Base-by-base conservation (phyloP, 345 rosid species). In the Adansonia digitata region DNA sequence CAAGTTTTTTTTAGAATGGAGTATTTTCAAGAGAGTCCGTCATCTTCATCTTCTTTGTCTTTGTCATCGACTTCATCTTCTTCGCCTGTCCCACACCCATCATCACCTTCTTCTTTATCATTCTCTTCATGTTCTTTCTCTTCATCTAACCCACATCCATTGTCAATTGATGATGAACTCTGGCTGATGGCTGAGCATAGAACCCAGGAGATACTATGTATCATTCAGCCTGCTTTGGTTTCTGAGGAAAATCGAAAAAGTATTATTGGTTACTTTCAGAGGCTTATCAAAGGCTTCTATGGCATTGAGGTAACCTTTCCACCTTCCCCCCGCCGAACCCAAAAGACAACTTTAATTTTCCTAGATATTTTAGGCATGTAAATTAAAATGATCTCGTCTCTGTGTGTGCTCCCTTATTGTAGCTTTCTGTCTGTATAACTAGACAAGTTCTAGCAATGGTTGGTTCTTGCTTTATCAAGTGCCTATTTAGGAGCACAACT, bases 101-200 rank as follows among this genome's bases (percentile, higher is more conserved):
- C 62, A 57, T 57, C 62, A 26, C 62, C 62, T 57, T 24, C 35
- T 57, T 57, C 35, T 57, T 57, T 29, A 12, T 57, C 62, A 5
- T 57, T 12, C 4, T 56, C 31, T 27, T 56, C 62, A 24, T 56
- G 13, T 0, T 56, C 62, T 24, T 26, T 81, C 15, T 35, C 77
- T 37, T 78, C 75, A 3, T 80, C 69, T 71, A 80, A 59, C 75
- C 72, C 24, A 6, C 68, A 74, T 40, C 83, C 86, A 39, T 78
- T 88, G 73, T 75, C 84, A 65, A 72, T 88, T 78, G 88, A 87
- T 70, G 52, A 49, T 5, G 95, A 92, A 43, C 83, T 83, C 37
- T 92, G 95, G 97, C 72, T 75, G 74, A 69, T 88, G 81, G 92
- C 94, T 61, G 98, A 94, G 82, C 76, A 84, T 66, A 92, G 97